phyloP scores from a whole-genome alignment of 768 basidiomycete species.

The Boletellus sp. region DNA sequence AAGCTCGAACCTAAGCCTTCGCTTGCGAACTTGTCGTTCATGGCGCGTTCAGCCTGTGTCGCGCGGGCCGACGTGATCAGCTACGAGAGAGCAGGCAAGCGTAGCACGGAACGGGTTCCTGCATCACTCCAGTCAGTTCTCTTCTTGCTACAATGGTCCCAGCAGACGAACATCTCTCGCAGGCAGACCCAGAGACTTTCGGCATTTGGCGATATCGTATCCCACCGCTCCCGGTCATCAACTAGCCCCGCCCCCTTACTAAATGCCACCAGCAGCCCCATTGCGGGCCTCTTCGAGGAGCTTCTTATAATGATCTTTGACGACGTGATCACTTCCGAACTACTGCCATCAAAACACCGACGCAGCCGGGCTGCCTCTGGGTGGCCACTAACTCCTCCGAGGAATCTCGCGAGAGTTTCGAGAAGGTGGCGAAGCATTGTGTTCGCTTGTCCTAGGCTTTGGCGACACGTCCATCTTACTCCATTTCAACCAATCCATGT shows the following conservation, averaged over 20 bases:
- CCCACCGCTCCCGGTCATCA: background rate
- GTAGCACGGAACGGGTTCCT: background rate
- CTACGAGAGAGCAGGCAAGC: background rate
- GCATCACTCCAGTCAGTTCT: constrained; percentile 1
- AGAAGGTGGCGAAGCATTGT: constrained; percentile 12
- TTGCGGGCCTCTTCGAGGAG: constrained; percentile 15
- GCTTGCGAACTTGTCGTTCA: background rate
- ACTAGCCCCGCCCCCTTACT: background rate
- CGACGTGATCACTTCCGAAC: constrained; percentile 13
- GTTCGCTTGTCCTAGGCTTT: constrained; percentile 18
- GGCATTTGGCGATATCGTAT: background rate
- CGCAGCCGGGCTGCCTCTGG: background rate
- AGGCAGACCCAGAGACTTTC: background rate
- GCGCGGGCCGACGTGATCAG: background rate
- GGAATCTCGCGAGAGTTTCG: constrained; percentile 16
- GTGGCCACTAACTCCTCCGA: constrained; percentile 6
- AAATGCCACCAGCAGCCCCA: constrained; percentile 1
- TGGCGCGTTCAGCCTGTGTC: background rate
- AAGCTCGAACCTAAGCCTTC: background rate
- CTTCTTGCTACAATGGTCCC: background rate
- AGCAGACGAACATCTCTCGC: background rate
- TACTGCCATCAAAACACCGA: background rate
- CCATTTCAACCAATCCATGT: constrained; percentile 8
- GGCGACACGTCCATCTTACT: constrained; percentile 18
- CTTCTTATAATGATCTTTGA: constrained; percentile 21